These are phyloP conservation scores for Centrapalus pauciflorus DNA, from an alignment of 129 eudicot species.

Conservation along the genomic window DNA sequence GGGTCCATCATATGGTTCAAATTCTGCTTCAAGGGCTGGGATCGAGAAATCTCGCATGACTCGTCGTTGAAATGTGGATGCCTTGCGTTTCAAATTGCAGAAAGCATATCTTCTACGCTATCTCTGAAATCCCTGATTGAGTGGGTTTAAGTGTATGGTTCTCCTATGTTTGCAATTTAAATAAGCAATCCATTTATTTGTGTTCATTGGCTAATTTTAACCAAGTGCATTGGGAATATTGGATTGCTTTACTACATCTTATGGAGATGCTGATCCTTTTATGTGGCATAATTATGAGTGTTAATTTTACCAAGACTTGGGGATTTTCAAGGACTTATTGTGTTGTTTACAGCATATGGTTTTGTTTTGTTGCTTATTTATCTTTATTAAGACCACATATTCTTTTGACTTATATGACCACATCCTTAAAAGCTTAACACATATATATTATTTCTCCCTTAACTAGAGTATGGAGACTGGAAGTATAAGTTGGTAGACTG, in stretches of 20 bases:
- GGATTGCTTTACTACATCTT: constrained; percentile 19
- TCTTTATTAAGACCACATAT: not conserved
- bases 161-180: constrained; percentile 39
- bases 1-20: constrained; percentile 63
- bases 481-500: constrained; percentile 5
- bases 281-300: constrained; percentile 19
- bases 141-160: constrained; percentile 39
- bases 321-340: not conserved
- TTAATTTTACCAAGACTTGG: constrained; percentile 5
- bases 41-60: constrained; percentile 50
- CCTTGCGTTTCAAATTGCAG: constrained; percentile 9
- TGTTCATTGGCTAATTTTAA: constrained; percentile 19
- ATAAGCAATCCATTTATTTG: constrained; percentile 32
- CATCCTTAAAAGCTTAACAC: constrained; percentile 13
- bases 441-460: not conserved
- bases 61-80: constrained; percentile 47
- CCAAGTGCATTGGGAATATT: constrained; percentile 12
- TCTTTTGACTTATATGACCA: not conserved
- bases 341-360: constrained; percentile 2
- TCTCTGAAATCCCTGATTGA: constrained; percentile 37
- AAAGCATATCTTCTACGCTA: constrained; percentile 25
- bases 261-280: constrained; percentile 11
- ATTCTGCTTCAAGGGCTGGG: constrained; percentile 68
- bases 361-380: not conserved
- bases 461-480: not conserved